Percentiles rank a stretch among this genome's conserved stretches.
Evolutionary conservation across 2,329 filamentous ascomycete genomes (phyloP).

Genomic region (Tricladium varicosporioides): DNA sequence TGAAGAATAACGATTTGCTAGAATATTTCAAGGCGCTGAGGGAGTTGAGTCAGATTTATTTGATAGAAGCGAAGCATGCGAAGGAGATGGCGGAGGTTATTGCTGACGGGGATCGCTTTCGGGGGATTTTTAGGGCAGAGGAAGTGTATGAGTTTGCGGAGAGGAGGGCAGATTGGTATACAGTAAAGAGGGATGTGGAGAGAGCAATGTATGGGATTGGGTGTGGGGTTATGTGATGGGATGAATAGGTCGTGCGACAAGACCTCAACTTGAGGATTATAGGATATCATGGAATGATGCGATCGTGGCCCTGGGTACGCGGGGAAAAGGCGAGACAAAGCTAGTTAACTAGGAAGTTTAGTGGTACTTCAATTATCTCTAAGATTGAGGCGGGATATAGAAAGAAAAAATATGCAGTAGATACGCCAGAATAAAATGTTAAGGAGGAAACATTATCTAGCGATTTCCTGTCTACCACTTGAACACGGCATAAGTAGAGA

Average conservation of each 20-base stretch:
- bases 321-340: too few relatives aligned
- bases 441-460: too few relatives aligned
- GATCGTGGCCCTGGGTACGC: too few relatives aligned
- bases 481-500: too few relatives aligned
- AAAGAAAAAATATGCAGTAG: too few relatives aligned
- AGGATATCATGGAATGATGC: neutral
- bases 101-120: constrained; percentile 84
- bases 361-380: too few relatives aligned
- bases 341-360: too few relatives aligned
- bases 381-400: too few relatives aligned
- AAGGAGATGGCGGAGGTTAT: constrained; percentile 96
- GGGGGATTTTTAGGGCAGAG: constrained; percentile 89
- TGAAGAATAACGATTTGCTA: constrained; percentile 79
- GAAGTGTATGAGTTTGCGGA: constrained; percentile 98
- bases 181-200: constrained; percentile 84
- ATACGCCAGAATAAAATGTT: too few relatives aligned
- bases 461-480: too few relatives aligned
- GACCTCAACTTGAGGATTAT: neutral
- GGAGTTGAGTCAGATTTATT: constrained; percentile 91
- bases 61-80: constrained; percentile 82
- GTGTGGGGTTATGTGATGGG: constrained; percentile 73
- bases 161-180: constrained; percentile 90
- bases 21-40: constrained; percentile 90
- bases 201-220: constrained; percentile 96
- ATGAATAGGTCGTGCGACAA: neutral